These are phyloP conservation scores for Umbelopsis ramanniana DNA, from an alignment of 192 early-diverging fungal species.

Conservation along the genomic window DNA sequence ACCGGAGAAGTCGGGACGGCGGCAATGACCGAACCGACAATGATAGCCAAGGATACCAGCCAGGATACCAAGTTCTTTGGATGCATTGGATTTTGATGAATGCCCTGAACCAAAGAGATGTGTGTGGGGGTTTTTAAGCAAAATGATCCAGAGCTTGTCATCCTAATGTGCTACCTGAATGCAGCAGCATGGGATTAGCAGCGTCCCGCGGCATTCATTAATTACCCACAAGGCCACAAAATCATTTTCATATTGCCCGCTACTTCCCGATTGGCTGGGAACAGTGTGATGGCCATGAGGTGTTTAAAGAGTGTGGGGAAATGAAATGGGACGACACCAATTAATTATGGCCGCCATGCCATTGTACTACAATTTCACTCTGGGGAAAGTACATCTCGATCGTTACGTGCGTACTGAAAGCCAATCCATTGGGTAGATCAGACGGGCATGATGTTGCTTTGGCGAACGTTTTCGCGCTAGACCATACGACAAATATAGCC, in stretches of 20 bases:
- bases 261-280: constrained; percentile 11
- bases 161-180: neutral
- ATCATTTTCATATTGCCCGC: neutral
- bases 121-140: neutral
- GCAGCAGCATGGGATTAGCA: neutral
- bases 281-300: neutral
- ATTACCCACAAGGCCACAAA: neutral
- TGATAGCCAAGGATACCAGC: neutral
- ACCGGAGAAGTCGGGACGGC: constrained; percentile 28
- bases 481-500: too few species aligned
- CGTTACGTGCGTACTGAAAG: neutral
- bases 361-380: neutral
- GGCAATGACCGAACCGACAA: neutral
- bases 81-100: neutral
- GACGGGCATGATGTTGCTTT: neutral
- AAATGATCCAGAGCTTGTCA: neutral
- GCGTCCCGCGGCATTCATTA: neutral
- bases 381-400: neutral
- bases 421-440: neutral
- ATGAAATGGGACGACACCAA: neutral
- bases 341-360: neutral
- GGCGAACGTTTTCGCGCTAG: too few species aligned
- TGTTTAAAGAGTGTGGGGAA: constrained; percentile 3
- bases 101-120: neutral
- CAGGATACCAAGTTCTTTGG: neutral